Base-by-base conservation (phyloP, 2,329 filamentous ascomycete species). In the Aspergillus sp. region DNA sequence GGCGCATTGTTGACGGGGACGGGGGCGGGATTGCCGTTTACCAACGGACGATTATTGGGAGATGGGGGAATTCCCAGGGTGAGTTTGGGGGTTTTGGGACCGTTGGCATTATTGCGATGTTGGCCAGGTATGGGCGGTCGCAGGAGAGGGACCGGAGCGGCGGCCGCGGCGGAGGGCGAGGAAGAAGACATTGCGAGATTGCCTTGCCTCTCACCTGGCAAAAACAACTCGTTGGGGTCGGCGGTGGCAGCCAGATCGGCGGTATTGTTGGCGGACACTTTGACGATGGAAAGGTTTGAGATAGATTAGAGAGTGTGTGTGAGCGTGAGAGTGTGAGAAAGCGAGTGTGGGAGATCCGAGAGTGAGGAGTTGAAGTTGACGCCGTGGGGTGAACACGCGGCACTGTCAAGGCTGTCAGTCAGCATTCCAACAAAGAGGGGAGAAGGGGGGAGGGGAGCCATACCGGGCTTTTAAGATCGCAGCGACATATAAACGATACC, bases 41-140 rank as follows among this genome's bases (percentile, higher is more conserved):
- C 81, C 12, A 39, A 19, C 2, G 90, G 82, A 66, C 90, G 88
- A 52, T 77, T 84, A 69, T 82, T 91, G 42, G 88, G 87, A 33
- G 88, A 94, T 1, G 86, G 83, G 34, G 91, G 91, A 48, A 97
- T 97, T 41, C 90, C 87, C 47, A 97, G 80, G 40, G 89, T 91
- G 48, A 97, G 78, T 58, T 86, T 82, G 29, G 88, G 88, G 45
- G 85, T 76, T 53, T 85, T 78, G 49, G 77, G 73, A 49, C 80
- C 82, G 54, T 78, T 74, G 57, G 76, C 73, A 56, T 75, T 76
- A 52, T 76, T 76, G 57, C 82, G 78, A 54, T 74, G 75, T 4
- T n/a, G 27, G 53, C 87, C 86, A 35, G 85, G 86, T 47, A 94
- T 83, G 51, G 88, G 88, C 46, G 88, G 86, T 51, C 88, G 85